Evolutionary conservation across 768 basidiomycete genomes (phyloP).

Genomic region (Lentinula detonsa): DNA sequence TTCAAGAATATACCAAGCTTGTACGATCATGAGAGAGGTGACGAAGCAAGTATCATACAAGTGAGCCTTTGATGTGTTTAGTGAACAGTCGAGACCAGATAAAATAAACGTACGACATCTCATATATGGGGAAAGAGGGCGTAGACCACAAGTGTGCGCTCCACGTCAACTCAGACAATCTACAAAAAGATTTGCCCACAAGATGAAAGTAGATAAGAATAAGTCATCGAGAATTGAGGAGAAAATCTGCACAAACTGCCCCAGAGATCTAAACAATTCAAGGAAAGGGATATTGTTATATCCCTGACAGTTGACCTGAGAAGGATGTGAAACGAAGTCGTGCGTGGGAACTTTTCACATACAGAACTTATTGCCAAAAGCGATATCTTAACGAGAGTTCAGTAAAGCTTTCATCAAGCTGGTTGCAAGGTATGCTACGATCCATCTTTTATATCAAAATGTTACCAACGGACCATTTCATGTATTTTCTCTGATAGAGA

Average conservation of each 20-base stretch:
- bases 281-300: constrained; percentile 27
- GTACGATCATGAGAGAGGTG: constrained; percentile 27
- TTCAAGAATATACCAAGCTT: no score
- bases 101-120: constrained; percentile 34
- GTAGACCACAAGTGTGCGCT: constrained; percentile 47
- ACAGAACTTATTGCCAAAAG: no score
- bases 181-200: constrained; percentile 47
- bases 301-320: constrained; percentile 7
- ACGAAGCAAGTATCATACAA: constrained; percentile 46
- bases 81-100: neutral
- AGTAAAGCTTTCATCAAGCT: no score
- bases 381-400: no score
- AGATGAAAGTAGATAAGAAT: constrained; percentile 28
- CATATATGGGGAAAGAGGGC: constrained; percentile 20
- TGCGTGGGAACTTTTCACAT: no score
- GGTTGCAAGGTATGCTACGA: no score
- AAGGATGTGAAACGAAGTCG: no score
- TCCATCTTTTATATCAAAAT: no score
- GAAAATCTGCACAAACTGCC: neutral
- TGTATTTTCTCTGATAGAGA: no score
- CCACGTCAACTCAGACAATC: constrained; percentile 53
- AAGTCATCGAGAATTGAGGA: neutral
- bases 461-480: no score
- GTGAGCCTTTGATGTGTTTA: constrained; percentile 23
- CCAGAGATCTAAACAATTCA: constrained; percentile 29